Base-by-base conservation (phyloP, 106 monocot genomes). In the Iris macrosiphon region DNA sequence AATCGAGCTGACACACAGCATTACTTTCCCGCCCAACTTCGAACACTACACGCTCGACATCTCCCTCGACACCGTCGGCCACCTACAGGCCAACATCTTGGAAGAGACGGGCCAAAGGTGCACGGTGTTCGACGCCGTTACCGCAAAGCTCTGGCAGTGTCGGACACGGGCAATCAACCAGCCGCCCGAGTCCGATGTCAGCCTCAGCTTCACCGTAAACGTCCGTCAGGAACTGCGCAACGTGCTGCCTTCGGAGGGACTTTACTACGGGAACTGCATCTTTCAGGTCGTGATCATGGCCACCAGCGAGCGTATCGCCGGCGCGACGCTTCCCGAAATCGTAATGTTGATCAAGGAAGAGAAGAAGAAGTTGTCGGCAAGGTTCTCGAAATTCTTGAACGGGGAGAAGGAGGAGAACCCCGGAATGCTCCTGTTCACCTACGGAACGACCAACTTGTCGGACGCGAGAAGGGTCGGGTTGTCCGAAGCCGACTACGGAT, bases 381-480 rank as follows among this genome's bases (percentile, higher is more conserved):
- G 79, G 52, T 84, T 75, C 57, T 50, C 56, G 0, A 44, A 59
- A 26, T 84, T 74, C 74, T 70, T 55, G 0, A 37, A 25, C 1
- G 83, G 83, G 1, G 70, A 74, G 37, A 21, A 9, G 3, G 55
- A 44, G 9, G 38, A 71, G 52, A 75, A 75, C 13, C 80, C 80
- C 0, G 75, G 49, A 18, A 51, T 62, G 50, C 10, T 75, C 10
- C 31, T 49, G 0, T 71, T 75, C 49, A 55, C 18, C 1, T 67
- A 70, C 17, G 50, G 51, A 8, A 71, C 60, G 0, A 8, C 75
- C 42, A 66, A 65, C 30, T 61, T 80, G 4, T 75, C 80, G 8
- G 80, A 80, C 13, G 75, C 74, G 80, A 80, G 69, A 0, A 24
- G 71, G 44, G 12, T 80, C 15, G 80, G 80, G 11, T 80, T 80